Conservation (phyloP, 1,139 yeast genomes). For the Lodderomyces elongisporus region DNA sequence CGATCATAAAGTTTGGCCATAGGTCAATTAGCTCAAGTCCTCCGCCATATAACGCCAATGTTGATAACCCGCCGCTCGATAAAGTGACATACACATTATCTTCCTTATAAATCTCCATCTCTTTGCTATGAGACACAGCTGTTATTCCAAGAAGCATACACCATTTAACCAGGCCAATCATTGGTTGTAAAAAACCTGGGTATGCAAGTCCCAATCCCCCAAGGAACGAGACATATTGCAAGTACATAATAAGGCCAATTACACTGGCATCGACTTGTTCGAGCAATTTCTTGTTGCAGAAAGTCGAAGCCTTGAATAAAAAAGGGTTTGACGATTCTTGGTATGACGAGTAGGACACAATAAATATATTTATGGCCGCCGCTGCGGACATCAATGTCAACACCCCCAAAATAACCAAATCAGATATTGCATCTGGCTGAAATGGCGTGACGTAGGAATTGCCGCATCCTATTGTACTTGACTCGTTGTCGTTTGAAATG, state of each 20-base stretch:
- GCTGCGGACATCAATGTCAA: conserved; percentile 39
- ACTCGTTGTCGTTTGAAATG: conserved; percentile 31
- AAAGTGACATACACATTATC: conserved; percentile 36
- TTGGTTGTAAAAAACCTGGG: conserved; percentile 64
- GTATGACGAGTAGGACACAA: conserved; percentile 50
- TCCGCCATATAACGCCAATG: conserved; percentile 26
- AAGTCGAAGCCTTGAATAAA: conserved; percentile 53
- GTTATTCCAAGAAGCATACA: conserved; percentile 32
- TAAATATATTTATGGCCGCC: conserved; percentile 36
- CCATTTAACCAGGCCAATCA: conserved; percentile 38
- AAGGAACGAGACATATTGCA: conserved; percentile 56
- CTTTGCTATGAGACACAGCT: conserved; percentile 10
- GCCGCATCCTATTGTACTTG: conserved; percentile 44
- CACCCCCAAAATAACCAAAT: conserved; percentile 36
- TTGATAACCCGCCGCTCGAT: conserved; percentile 28
- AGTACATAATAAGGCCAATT: conserved; percentile 43
- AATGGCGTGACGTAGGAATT: conserved; percentile 48
- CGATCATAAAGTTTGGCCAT: conserved; percentile 44
- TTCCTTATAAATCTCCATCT: background rate
- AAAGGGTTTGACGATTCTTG: conserved; percentile 60
- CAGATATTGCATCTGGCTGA: conserved; percentile 26
- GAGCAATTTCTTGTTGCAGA: conserved; percentile 54
- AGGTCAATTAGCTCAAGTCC: conserved; percentile 20
- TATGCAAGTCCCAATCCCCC: conserved; percentile 53
- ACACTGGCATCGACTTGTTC: conserved; percentile 55